A percentile compares a stretch with the other conserved stretches of the same genome.
Evolutionary conservation across 2,329 filamentous ascomycete genomes (phyloP).

Genomic region (Teratosphaeria nubilosa): DNA sequence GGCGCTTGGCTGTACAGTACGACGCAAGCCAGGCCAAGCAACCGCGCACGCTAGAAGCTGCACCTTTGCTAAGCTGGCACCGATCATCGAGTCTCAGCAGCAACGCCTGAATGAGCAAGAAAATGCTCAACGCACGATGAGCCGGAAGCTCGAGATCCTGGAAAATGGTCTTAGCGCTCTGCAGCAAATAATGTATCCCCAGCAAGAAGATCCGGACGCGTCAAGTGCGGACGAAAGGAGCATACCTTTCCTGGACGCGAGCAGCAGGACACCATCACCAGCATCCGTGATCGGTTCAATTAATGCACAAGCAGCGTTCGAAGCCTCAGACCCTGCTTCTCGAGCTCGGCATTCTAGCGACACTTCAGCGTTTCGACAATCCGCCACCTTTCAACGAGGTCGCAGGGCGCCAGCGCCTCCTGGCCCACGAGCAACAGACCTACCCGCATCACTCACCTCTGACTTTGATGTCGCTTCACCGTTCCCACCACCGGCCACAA

Average conservation of each 20-base stretch:
- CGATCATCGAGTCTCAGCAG: conserved; percentile 34
- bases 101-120: conserved; percentile 35
- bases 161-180: conserved; percentile 35
- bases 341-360: not conserved
- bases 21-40: conserved; percentile 30
- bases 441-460: conserved; percentile 13
- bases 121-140: conserved; percentile 31
- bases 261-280: not conserved
- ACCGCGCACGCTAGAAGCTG: conserved; percentile 32
- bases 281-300: not conserved
- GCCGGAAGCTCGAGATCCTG: conserved; percentile 34
- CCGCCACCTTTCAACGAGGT: not conserved
- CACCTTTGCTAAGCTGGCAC: conserved; percentile 37
- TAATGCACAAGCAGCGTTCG: not conserved
- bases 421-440: conserved; percentile 11
- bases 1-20: conserved; percentile 33
- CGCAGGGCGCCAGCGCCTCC: conserved; percentile 9
- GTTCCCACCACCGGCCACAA: conserved; percentile 15
- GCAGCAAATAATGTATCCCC: conserved; percentile 29
- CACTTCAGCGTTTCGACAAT: not conserved
- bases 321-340: not conserved
- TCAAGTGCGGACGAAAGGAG: conserved; percentile 13
- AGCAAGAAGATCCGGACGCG: conserved; percentile 8
- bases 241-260: conserved; percentile 10
- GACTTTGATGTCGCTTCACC: conserved; percentile 18